phyloP scores from a whole-genome alignment of 2,329 filamentous ascomycete genomes.

The Colletotrichum lini region DNA sequence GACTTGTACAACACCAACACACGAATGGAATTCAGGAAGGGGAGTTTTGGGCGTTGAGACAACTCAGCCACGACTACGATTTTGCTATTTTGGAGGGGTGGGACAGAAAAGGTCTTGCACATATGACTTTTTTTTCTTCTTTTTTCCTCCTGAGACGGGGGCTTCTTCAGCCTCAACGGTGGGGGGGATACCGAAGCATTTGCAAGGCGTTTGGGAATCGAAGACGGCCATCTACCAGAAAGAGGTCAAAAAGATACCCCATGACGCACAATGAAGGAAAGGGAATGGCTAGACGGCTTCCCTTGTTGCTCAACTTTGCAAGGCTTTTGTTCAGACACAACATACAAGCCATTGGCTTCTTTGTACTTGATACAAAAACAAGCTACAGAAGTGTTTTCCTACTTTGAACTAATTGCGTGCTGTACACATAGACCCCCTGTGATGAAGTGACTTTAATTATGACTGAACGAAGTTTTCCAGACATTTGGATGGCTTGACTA shows the following conservation, averaged over 20 bases:
- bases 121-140: constrained; percentile 1
- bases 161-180: constrained; percentile 24
- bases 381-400: constrained; percentile 16
- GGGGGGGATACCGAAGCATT: constrained; percentile 32
- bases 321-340: constrained; percentile 30
- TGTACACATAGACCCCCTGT: neutral
- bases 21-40: constrained; percentile 27
- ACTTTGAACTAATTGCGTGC: neutral
- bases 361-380: constrained; percentile 24
- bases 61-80: constrained; percentile 37
- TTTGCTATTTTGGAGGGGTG: constrained; percentile 18
- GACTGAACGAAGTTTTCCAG: constrained; percentile 1
- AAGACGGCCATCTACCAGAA: constrained; percentile 32
- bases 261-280: constrained; percentile 29
- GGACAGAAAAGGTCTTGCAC: constrained; percentile 22
- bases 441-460: constrained; percentile 1
- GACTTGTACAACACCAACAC: constrained; percentile 38
- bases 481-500: constrained; percentile 15
- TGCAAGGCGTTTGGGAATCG: constrained; percentile 43
- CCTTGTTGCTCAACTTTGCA: constrained; percentile 31
- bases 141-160: constrained; percentile 16
- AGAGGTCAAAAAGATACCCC: constrained; percentile 41
- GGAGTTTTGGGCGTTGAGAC: constrained; percentile 37
- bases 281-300: constrained; percentile 10
- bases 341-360: constrained; percentile 14